Percentiles rank a stretch among this genome's conserved stretches.
These are phyloP conservation scores for Fusarium sp. DNA, from an alignment of 2,329 filamentous ascomycete species.

Conservation along the genomic window DNA sequence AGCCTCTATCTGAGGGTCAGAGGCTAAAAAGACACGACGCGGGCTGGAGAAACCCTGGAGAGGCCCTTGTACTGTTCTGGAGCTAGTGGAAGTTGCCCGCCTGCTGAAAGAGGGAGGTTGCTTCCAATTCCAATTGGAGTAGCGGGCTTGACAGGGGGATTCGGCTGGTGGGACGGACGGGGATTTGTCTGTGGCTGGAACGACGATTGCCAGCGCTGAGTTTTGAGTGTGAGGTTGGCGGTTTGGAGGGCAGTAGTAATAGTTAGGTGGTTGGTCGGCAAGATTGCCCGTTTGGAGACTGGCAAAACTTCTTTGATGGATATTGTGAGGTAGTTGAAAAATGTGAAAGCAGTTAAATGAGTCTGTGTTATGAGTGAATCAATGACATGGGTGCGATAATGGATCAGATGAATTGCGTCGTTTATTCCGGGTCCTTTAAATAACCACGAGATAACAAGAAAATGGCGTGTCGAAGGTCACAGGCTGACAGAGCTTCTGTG, in stretches of 20 bases:
- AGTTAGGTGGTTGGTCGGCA: conserved; percentile 38
- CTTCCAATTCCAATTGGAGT: conserved; percentile 27
- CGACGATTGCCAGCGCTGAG: conserved; percentile 16
- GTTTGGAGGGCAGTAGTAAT: conserved; percentile 9
- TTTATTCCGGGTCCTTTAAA: conserved; percentile 3
- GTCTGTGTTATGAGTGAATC: conserved; percentile 15
- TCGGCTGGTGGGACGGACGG: conserved; percentile 7
- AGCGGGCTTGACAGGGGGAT: conserved; percentile 28
- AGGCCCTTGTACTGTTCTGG: conserved; percentile 20
- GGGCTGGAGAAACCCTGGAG: conserved; percentile 36
- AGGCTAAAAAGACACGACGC: conserved; percentile 9
- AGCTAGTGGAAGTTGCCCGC: conserved; percentile 23
- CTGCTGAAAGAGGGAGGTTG: conserved; percentile 42
- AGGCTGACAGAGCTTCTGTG: conserved; percentile 1
- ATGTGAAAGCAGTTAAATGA: not conserved
- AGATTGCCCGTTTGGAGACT: conserved; percentile 26
- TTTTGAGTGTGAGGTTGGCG: conserved; percentile 24
- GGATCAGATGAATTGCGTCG: conserved; percentile 1
- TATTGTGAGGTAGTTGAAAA: conserved; percentile 11
- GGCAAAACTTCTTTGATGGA: conserved; percentile 10
- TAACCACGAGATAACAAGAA: conserved; percentile 9
- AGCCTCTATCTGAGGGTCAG: conserved; percentile 7
- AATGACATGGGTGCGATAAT: not conserved
- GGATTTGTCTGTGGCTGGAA: conserved; percentile 37
- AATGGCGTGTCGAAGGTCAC: conserved; percentile 1